Base-by-base conservation (phyloP, 345 rosid genomes). In the Euclidium syriacum region DNA sequence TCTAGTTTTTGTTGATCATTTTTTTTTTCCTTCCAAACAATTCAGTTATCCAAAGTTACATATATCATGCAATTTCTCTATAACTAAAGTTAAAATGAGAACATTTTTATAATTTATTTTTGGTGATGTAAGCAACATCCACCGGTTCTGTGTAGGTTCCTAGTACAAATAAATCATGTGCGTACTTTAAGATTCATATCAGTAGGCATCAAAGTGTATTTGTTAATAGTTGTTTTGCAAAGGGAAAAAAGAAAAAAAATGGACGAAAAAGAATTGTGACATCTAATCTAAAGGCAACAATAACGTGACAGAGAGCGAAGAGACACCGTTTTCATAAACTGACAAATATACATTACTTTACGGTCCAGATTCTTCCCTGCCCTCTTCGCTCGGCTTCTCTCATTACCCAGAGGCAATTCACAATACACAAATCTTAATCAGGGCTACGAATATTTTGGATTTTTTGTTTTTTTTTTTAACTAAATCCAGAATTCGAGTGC, bases 321-420 rank as follows among this genome's bases (percentile, higher is more conserved):
- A 61, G 74, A 61, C 74, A 62, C 68, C 74, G 74, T 70, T 56
- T 35, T 27, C 68, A 70, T 22, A 53, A 53, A 53, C 63, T 10
- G 74, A 39, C 74, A 70, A 70, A 53, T 24, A 41, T 35, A 5
- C 33, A 17, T 39, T 6, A 41, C 48, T 52, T 70, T 11, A 7
- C 48, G 68, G 74, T 54, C 63, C 43, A 62, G 63, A 70, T 20
- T 55, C 52, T 14, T 63, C 57, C 27, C 11, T 4, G 16, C 23
- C 25, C 50, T 33, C 46, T 61, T 70, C 38, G 4, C 30, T 58
- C 51, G 36, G 49, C 34, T 18, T 54, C 52, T 54, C 62, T 55
- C 64, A 26, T 47, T 27, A 18, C 49, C 34, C 52, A 15, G 12
- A 53, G 10, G 6, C 49, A 14, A 20, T 8, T 7, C 23, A 50